Percentiles rank a stretch among this genome's conserved stretches.
Evolutionary conservation across 306 rosid genomes (phyloP).

Genomic region (Castanea crenata): DNA sequence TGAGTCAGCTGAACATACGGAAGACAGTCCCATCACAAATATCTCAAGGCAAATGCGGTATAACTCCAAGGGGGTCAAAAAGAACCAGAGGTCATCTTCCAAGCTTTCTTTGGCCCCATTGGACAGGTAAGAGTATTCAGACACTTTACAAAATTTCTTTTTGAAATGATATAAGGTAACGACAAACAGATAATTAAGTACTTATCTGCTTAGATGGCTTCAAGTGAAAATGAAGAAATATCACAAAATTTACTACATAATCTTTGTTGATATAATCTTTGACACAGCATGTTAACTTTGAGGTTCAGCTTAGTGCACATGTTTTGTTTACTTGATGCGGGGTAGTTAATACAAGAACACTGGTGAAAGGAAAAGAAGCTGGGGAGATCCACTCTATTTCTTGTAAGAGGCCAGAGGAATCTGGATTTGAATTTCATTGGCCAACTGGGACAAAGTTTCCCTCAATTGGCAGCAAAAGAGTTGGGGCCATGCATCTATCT

Average conservation of each 20-base stretch:
- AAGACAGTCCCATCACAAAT: constrained; percentile 31
- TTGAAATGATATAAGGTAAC: neutral
- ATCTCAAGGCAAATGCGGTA: constrained; percentile 27
- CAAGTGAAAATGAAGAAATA: neutral
- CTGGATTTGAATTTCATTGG: constrained; percentile 22
- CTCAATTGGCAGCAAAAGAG: constrained; percentile 35
- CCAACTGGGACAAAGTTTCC: constrained; percentile 36
- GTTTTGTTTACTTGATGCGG: constrained; percentile 40
- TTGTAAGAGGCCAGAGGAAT: constrained; percentile 33
- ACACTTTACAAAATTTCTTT: neutral
- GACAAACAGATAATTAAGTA: constrained; percentile 9
- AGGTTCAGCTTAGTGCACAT: constrained; percentile 5
- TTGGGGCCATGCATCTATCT: constrained; percentile 33
- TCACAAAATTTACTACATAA: neutral
- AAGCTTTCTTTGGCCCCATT: constrained; percentile 32
- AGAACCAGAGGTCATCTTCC: constrained; percentile 31
- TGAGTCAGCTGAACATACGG: constrained; percentile 31
- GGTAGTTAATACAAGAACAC: constrained; percentile 25
- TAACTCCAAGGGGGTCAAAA: constrained; percentile 30
- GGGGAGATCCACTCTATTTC: constrained; percentile 27
- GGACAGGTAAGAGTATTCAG: constrained; percentile 49
- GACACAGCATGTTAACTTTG: neutral
- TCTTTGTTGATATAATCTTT: neutral
- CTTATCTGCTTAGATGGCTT: constrained; percentile 18
- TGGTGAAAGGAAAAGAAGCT: constrained; percentile 35